These are phyloP conservation scores for Rauvolfia tetraphylla DNA, from an alignment of 257 asterid genomes.

Conservation along the genomic window DNA sequence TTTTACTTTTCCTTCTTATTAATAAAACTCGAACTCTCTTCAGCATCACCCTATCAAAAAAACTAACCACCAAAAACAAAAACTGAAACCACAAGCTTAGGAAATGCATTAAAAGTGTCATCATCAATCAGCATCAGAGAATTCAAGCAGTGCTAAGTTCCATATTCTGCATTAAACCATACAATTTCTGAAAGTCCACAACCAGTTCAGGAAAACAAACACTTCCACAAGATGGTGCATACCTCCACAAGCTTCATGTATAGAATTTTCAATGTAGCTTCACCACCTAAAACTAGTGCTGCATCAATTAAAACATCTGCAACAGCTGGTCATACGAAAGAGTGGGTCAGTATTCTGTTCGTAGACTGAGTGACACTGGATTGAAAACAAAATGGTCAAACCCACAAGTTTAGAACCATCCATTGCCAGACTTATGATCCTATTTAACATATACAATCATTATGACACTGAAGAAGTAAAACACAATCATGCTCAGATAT, in stretches of 20 bases:
- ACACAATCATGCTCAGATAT: background rate
- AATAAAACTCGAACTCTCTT: background rate
- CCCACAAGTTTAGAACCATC: background rate
- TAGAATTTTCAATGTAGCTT: conserved; percentile 75
- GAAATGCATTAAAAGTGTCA: background rate
- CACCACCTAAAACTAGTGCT: conserved; percentile 92
- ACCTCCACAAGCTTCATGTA: conserved; percentile 93
- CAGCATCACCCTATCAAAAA: background rate
- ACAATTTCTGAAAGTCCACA: conserved; percentile 6
- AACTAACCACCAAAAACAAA: background rate
- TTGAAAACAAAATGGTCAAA: conserved; percentile 9
- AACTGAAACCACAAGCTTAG: background rate
- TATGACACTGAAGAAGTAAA: background rate
- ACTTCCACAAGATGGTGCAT: conserved; percentile 24
- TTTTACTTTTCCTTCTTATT: background rate
- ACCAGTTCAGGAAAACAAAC: conserved; percentile 14
- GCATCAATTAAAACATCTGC: conserved; percentile 97
- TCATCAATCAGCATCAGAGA: background rate
- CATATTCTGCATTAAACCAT: background rate
- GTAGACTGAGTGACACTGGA: background rate
- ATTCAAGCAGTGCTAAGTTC: background rate
- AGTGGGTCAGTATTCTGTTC: conserved; percentile 23
- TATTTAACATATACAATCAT: background rate
- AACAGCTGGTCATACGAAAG: conserved; percentile 68
- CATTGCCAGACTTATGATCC: background rate